phyloP scores from a whole-genome alignment of 31 red algal genomes.

The Odonthalia washingtoniensis region DNA sequence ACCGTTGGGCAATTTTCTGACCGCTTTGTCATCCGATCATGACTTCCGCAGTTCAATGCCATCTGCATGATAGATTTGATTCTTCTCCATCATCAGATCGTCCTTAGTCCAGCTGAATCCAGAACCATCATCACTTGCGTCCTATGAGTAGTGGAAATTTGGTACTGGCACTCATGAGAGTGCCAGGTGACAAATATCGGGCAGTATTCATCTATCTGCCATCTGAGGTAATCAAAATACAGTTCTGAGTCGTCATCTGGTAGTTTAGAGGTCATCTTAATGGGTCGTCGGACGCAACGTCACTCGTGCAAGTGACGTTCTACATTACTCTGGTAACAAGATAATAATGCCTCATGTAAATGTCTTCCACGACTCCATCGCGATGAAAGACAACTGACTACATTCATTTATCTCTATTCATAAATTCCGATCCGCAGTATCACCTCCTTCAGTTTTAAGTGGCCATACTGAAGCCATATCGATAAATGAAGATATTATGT shows the following conservation, averaged over 20 bases:
- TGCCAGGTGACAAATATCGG: too few relatives aligned
- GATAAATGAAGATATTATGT: not conserved
- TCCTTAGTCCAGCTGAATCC: too few relatives aligned
- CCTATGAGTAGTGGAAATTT: too few relatives aligned
- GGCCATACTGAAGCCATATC: not conserved
- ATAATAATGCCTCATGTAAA: not conserved
- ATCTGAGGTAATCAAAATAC: too few relatives aligned
- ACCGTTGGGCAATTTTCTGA: too few relatives aligned
- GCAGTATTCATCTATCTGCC: too few relatives aligned
- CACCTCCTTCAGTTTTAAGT: not conserved
- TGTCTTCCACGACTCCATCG: not conserved
- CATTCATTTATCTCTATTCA: not conserved
- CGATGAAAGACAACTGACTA: not conserved
- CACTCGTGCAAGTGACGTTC: not conserved
- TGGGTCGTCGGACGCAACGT: conserved; percentile 46
- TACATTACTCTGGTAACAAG: not conserved
- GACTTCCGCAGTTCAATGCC: too few relatives aligned
- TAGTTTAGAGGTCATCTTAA: conserved; percentile 51
- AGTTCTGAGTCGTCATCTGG: conserved; percentile 24
- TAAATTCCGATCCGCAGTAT: not conserved
- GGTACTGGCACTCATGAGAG: too few relatives aligned
- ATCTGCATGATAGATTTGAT: too few relatives aligned
- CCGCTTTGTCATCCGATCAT: too few relatives aligned
- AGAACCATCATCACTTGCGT: too few relatives aligned
- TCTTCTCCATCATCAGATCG: too few relatives aligned